Evolutionary conservation across 495 filamentous ascomycete species (phyloP), one percentile per base, ranked within the genome.

Genomic region (Xylaria curta): DNA sequence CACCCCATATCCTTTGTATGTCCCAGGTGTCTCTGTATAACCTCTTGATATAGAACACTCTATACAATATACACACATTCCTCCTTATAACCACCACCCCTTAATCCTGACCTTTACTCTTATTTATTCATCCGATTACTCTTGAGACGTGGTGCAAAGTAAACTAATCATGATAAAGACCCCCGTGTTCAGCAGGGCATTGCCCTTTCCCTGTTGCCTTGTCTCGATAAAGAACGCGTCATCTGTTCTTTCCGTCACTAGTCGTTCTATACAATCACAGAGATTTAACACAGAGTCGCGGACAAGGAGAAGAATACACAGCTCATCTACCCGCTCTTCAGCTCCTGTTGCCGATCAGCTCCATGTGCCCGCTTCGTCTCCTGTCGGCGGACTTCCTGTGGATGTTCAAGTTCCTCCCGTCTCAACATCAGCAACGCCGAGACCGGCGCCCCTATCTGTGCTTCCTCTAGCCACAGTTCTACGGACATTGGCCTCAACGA

Each of bases 401-500:
- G 70, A 72, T 33, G 10, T 71, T 28, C 68, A 72, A 42, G 24
- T 68, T 15, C 61, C 73, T 40, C 72, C 76, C 26, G 58, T 62
- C 40, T 28, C 62, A 17, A 49, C 49, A 60, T 28, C 69, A 12
- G 42, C 51, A 59, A 59, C 80, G 79, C 61, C 72, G 26, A 81
- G 76, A 28, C 58, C 78, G 13, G 68, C 89, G 6, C 89, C 92
- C 4, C 81, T 97, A 36, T 88, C 91, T 3, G 86, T 92, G 56
- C 86, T 98, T 44, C 93, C 95, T 3, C 82, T 94, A 0, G 87
- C 87, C 19, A 89, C 86, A 28, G 85, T 98, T 59, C 80, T 97
- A 54, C 92, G 95, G 33, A 94, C 93, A 10, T 84, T 95, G 71
- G 84, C 93, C 69, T 92, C 94, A 17, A 91, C 92, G 17, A 89